Evolutionary conservation across 257 asterid species (phyloP).

Genomic region (Gardenia jasminoides): DNA sequence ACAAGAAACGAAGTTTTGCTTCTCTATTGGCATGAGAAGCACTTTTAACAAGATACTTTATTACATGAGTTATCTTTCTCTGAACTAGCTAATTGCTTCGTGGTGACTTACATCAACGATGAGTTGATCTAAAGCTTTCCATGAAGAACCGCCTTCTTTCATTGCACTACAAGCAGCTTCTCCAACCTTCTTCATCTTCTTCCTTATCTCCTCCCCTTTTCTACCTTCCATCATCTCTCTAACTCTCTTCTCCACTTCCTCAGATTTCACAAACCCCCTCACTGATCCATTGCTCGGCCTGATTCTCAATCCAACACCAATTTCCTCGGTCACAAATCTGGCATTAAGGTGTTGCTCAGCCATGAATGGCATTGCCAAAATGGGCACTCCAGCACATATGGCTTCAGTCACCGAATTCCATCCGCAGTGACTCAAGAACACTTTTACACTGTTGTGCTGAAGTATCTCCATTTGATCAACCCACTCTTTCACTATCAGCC

Average conservation of each 20-base stretch:
- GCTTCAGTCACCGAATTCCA: slow-evolving; percentile 77
- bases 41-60: too few relatives aligned
- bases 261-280: slow-evolving; percentile 49
- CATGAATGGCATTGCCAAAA: slow-evolving; percentile 63
- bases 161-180: slow-evolving; percentile 36
- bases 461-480: slow-evolving; percentile 54
- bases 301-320: slow-evolving; percentile 48
- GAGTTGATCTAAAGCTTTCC: slow-evolving; percentile 35
- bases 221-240: slow-evolving; percentile 45
- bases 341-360: slow-evolving; percentile 77
- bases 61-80: too few relatives aligned
- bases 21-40: too few relatives aligned
- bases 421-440: slow-evolving; percentile 78
- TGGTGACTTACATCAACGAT: slow-evolving; percentile 24
- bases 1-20: too few relatives aligned
- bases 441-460: slow-evolving; percentile 41
- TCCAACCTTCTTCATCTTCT: slow-evolving; percentile 38
- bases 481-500: slow-evolving; percentile 56
- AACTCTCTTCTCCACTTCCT: slow-evolving; percentile 50
- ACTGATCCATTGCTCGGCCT: slow-evolving; percentile 42
- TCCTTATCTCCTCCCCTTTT: slow-evolving; percentile 40
- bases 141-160: slow-evolving; percentile 55
- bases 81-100: neutral
- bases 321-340: slow-evolving; percentile 47
- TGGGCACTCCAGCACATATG: slow-evolving; percentile 51